These are phyloP conservation scores for Selenicereus undatus DNA, from an alignment of 148 eudicot genomes.

Conservation along the genomic window DNA sequence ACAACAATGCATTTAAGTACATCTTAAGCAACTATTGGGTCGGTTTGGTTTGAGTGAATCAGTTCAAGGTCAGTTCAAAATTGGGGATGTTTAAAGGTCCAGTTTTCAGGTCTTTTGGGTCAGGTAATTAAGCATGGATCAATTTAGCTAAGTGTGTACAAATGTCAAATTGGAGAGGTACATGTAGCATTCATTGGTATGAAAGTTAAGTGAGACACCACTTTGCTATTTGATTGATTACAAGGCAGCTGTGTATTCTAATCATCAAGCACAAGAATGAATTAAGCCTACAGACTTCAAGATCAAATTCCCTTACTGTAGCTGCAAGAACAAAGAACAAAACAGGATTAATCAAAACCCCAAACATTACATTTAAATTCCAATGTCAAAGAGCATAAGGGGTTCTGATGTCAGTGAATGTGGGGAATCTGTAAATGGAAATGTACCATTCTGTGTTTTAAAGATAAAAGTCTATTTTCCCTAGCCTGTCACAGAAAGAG, in stretches of 20 bases:
- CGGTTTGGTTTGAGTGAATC: neutral
- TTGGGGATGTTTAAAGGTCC: neutral
- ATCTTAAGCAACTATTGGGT: neutral
- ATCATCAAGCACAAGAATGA: neutral
- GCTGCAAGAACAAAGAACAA: neutral
- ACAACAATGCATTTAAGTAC: neutral
- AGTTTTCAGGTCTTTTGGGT: neutral
- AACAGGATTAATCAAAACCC: neutral
- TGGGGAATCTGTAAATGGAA: constrained; percentile 26
- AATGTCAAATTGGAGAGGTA: neutral
- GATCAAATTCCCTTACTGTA: neutral
- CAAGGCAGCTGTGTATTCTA: neutral
- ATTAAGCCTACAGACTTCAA: neutral
- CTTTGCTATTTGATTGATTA: neutral
- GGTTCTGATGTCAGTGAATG: constrained; percentile 10
- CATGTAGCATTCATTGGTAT: neutral
- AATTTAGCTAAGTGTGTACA: neutral
- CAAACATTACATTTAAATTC: neutral
- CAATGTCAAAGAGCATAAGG: constrained; percentile 4
- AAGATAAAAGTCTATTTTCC: constrained; percentile 24
- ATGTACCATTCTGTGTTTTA: constrained; percentile 17
- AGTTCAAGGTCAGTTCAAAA: neutral
- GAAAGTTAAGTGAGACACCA: neutral
- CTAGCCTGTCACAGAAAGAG: constrained; percentile 25
- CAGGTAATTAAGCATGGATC: neutral